Evolutionary conservation across 306 rosid genomes (phyloP), one percentile per base, ranked within the genome.

Genomic region (Cucurbita maxima): DNA sequence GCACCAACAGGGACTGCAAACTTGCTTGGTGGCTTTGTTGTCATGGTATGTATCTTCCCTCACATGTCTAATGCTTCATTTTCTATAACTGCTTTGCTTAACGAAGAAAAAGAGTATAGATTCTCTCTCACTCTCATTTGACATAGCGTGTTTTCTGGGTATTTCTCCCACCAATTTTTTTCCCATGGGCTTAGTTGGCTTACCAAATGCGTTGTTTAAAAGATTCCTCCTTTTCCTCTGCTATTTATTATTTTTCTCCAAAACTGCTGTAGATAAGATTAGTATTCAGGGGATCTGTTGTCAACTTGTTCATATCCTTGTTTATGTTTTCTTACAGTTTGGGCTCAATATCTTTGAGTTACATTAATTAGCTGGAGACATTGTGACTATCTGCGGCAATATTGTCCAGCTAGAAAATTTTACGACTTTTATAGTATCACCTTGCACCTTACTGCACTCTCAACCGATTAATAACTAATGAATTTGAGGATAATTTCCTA

Each of bases 1-100:
- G 41, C 75, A 57, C 66, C 79, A 78, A 54, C 92, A 95, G 99
- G 99, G 99, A 72, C 86, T 95, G 77, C 99, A 95, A 89, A 95
- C 99, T 75, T 95, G 99, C 84, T 85, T 91, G 87, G 96, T 88
- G 84, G 86, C 96, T 79, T 77, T 91, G 73, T 75, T 95, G 34
- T 89, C 96, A 72, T 88, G 99, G 99, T 95, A 86, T 66, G 68
- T 81, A 63, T 79, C 18, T 53, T 52, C 37, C 48, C 19, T 16
- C 71, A 38, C 9, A 25, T 36, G 20, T 68, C n/a, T 59, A 41
- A 41, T 79, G 41, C 19, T 43, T 38, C 41, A 55, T 30, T 58
- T 37, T 54, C 43, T 38, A 34, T 59, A 34, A 7, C 25, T 64
- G 52, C 71, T 41, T 41, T 64, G 67, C 67, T 36, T 2, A 60